A percentile compares a stretch with the other conserved stretches of the same genome.
phyloP scores from a whole-genome alignment of 495 filamentous ascomycete species.

The Xeromyces bisporus region DNA sequence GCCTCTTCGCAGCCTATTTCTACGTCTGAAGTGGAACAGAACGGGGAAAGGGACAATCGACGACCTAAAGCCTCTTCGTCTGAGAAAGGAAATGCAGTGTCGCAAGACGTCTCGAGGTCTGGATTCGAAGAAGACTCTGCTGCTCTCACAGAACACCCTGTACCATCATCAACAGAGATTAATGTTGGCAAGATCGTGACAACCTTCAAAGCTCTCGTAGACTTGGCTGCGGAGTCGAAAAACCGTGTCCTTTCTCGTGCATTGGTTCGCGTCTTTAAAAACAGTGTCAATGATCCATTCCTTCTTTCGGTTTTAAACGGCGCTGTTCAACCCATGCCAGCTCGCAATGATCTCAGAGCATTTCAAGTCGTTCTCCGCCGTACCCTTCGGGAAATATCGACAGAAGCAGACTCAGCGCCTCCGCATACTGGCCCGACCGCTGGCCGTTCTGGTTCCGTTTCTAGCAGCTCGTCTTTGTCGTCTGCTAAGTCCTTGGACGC shows the following conservation, averaged over 20 bases:
- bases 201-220: constrained; percentile 9
- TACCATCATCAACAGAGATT: constrained; percentile 8
- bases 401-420: constrained; percentile 3
- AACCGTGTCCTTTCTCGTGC: constrained; percentile 13
- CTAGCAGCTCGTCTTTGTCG: constrained; percentile 28
- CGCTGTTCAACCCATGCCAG: constrained; percentile 11
- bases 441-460: constrained; percentile 19
- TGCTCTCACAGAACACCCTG: constrained; percentile 9
- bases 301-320: constrained; percentile 11
- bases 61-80: constrained; percentile 7
- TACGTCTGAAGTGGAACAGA: constrained; percentile 2
- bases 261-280: constrained; percentile 13
- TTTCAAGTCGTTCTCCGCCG: constrained; percentile 14
- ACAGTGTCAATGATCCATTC: constrained; percentile 12
- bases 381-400: constrained; percentile 8
- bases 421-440: constrained; percentile 2
- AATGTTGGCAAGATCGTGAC: constrained; percentile 13
- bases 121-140: constrained; percentile 5
- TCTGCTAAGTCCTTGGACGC: constrained; percentile 20
- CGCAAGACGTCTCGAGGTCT: neutral
- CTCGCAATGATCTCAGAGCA: constrained; percentile 8
- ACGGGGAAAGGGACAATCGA: constrained; percentile 6
- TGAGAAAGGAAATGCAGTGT: constrained; percentile 5
- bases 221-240: constrained; percentile 9
- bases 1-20: constrained; percentile 7